Percentiles rank a stretch among this genome's conserved stretches.
These are phyloP conservation scores for Hura crepitans DNA, from an alignment of 441 rosid species.

Conservation along the genomic window DNA sequence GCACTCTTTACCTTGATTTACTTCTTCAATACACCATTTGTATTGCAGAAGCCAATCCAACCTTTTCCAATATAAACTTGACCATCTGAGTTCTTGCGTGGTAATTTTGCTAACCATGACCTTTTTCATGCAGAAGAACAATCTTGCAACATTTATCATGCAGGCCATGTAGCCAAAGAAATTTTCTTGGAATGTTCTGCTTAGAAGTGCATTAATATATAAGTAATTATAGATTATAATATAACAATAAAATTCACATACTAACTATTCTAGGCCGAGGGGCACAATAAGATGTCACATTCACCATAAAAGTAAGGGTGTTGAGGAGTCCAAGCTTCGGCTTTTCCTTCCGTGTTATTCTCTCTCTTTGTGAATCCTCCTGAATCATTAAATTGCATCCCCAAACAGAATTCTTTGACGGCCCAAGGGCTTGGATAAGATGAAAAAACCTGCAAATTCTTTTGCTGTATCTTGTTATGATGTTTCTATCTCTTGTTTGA, in stretches of 20 bases:
- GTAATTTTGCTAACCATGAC: constrained; percentile 6
- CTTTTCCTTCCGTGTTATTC: background rate
- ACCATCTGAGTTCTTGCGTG: background rate
- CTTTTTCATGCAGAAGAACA: background rate
- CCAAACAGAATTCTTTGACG: background rate
- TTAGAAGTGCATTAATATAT: background rate
- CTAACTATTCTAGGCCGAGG: background rate
- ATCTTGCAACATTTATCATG: background rate
- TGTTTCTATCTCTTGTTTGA: background rate
- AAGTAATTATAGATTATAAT: background rate
- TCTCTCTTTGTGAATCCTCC: background rate
- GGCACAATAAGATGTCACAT: background rate
- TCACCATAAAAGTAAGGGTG: constrained; percentile 8
- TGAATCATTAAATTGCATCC: constrained; percentile 4
- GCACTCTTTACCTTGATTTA: background rate
- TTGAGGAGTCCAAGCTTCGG: constrained; percentile 4
- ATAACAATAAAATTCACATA: background rate
- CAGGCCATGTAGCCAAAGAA: background rate
- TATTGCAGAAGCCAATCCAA: constrained; percentile 3
- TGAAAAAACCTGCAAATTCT: background rate
- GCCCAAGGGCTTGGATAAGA: background rate
- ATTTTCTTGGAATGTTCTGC: constrained; percentile 15
- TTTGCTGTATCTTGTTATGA: background rate
- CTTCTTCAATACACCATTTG: background rate
- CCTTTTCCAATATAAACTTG: background rate